Base-by-base conservation (phyloP, 2,329 filamentous ascomycete genomes). In the Fusarium sp. region DNA sequence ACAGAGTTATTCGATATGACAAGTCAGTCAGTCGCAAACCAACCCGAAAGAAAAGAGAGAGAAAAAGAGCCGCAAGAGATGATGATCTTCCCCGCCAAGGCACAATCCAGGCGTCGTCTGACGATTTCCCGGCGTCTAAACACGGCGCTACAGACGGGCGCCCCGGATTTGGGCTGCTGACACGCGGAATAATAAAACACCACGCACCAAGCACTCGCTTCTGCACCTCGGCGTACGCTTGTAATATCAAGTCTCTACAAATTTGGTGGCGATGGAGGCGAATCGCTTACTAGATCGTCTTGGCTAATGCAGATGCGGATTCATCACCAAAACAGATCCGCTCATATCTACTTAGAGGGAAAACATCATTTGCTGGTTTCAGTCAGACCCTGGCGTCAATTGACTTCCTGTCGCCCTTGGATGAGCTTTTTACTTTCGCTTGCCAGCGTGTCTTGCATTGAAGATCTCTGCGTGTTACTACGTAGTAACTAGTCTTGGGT, bases 51-150 rank as follows among this genome's bases (percentile, higher is more conserved):
- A 59, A 61, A 48, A 61, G 59, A 15, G 6, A n/a, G n/a, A n/a
- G n/a, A n/a, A 38, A 9, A 60, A 62, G 57, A 61, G 60, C 60
- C 58, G 57, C 51, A 65, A 49, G 40, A 65, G 61, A 61, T 42
- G 39, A 50, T 58, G 32, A 51, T 53, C 61, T 62, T 34, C 39
- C 34, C 24, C 38, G 52, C 61, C 61, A 50, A 65, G 61, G 28
- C 56, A 45, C 42, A 29, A 61, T 64, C 51, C 48, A 60, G 58
- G 54, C 56, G 57, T 70, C 67, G 59, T 54, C 67, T 70, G 62
- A 68, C 67, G 45, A 54, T 62, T 47, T 29, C 31, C 61, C 51
- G 43, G 50, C 42, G 42, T 61, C 44, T 62, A 62, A 43, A 29
- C 43, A 19, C 43, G 22, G 36, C 48, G 35, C 25, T 43, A 12